phyloP scores from a whole-genome alignment of 1,284 basidiomycete species.

The Tilletia horrida region DNA sequence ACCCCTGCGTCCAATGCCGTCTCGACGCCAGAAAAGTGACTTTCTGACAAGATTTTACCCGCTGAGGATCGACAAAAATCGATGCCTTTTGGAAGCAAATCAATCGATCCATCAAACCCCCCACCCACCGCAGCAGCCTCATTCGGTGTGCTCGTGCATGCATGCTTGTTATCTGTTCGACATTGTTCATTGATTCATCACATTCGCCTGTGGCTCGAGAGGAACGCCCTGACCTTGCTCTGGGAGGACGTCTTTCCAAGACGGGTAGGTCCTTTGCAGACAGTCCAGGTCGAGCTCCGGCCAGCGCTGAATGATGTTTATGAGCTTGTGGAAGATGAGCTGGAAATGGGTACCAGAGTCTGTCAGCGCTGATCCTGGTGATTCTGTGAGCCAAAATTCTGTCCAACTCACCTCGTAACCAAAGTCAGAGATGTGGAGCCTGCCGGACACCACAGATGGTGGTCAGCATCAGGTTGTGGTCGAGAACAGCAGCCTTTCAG shows the following conservation, averaged over 20 bases:
- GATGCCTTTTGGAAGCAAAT: too few species aligned
- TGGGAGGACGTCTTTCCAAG: not conserved
- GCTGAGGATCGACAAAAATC: too few species aligned
- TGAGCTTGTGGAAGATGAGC: conserved; percentile 13
- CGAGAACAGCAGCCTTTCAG: not conserved
- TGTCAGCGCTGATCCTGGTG: not conserved
- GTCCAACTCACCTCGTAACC: conserved; percentile 1
- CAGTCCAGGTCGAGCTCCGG: conserved; percentile 1
- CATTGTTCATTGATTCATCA: too few species aligned
- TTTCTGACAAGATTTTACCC: too few species aligned
- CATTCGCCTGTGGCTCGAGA: not conserved
- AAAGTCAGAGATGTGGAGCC: conserved; percentile 12
- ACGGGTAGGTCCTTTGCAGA: not conserved
- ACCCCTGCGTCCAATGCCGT: too few species aligned
- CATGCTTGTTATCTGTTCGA: too few species aligned
- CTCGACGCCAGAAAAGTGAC: too few species aligned
- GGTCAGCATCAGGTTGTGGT: not conserved
- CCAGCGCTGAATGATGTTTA: not conserved
- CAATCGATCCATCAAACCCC: too few species aligned
- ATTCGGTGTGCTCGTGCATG: too few species aligned
- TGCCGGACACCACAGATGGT: not conserved
- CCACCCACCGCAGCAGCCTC: too few species aligned
- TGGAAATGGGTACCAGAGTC: not conserved
- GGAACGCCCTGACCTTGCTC: not conserved
- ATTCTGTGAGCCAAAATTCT: not conserved